Base-by-base conservation (phyloP, 768 basidiomycete species). In the Suillus alpinus region DNA sequence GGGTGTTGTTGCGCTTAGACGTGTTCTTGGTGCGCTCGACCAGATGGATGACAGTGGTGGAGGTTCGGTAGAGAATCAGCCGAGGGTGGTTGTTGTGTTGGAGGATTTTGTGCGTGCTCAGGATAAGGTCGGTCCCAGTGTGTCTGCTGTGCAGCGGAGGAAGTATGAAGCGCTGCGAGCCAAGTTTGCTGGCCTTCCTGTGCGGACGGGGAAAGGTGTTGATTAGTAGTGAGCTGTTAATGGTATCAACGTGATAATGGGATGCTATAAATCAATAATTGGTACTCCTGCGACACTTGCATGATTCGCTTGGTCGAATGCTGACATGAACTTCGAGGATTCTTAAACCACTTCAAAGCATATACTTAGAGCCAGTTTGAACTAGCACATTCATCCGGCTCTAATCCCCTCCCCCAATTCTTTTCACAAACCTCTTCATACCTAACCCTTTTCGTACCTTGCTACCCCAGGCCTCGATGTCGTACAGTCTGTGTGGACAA, bases 91-190 rank as follows among this genome's bases (percentile, higher is more conserved):
- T 16, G 88, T 98, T 12, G 73, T 73, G 16, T 64, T 81, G 39
- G 75, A 79, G 2, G 94, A 99, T 71, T 98, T 99, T 67, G 73
- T 71, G 40, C 71, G 69, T 6, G 95, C 95, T 26, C 72, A 91
- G 66, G 84, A 84, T 34, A 95, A 95, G 74, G 87, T 97, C 14
- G 80, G 83, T 50, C 95, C 95, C 14, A 95, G 94, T 73, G 96
- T 98, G 20, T 89, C 87, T 50, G 77, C 74, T 9, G 81, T 82
- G 29, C 95, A 98, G 79, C 81, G 93, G 70, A 77, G 83, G 68
- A 89, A 87, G 75, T 99, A 98, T 68, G 88, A 94, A 70, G 79
- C 83, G 16, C 76, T 98, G 62, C 78, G 91, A 62, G 83, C 84
- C 39, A 95, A 91, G 71, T 94, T 95, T 70, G 88, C 92, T 8